phyloP scores from a whole-genome alignment of 208 protist species.

The Crithidia brevicula region DNA sequence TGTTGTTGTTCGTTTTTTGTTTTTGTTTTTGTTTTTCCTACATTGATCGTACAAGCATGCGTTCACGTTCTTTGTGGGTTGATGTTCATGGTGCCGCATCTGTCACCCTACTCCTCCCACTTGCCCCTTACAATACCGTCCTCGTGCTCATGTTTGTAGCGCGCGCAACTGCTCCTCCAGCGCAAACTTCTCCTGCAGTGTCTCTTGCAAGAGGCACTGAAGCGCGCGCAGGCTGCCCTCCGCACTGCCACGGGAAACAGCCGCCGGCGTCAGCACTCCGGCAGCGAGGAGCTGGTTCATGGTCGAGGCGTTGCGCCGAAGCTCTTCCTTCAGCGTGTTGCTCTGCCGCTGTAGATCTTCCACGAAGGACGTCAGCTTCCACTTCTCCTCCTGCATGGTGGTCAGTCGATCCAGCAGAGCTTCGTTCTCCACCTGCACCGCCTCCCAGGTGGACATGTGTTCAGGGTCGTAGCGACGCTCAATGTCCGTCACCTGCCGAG shows the following conservation, averaged over 20 bases:
- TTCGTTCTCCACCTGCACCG: slow-evolving; percentile 69
- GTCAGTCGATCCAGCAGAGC: slow-evolving; percentile 48
- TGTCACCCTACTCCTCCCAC: too few species aligned
- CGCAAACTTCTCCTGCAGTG: slow-evolving; percentile 60
- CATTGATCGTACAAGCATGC: too few species aligned
- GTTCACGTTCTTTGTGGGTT: too few species aligned
- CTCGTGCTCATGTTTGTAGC: neutral
- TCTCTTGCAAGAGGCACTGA: slow-evolving; percentile 69
- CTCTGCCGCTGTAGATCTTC: slow-evolving; percentile 52
- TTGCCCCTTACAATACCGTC: too few species aligned
- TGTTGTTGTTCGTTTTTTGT: too few species aligned
- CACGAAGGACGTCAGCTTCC: slow-evolving; percentile 40
- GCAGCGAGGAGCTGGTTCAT: slow-evolving; percentile 42
- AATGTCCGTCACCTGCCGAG: slow-evolving; percentile 33
- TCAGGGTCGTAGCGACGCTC: slow-evolving; percentile 52
- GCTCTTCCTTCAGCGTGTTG: slow-evolving; percentile 34
- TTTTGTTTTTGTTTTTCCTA: slow-evolving; percentile 1
- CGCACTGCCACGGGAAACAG: slow-evolving; percentile 26
- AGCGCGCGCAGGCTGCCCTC: slow-evolving; percentile 50
- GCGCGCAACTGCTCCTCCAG: slow-evolving; percentile 46
- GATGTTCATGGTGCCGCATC: too few species aligned
- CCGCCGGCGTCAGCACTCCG: slow-evolving; percentile 20
- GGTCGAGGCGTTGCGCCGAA: slow-evolving; percentile 35
- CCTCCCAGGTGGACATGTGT: slow-evolving; percentile 51
- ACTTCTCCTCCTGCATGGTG: slow-evolving; percentile 69